Evolutionary conservation across 345 rosid species (phyloP).

Genomic region (Brassica incana): DNA sequence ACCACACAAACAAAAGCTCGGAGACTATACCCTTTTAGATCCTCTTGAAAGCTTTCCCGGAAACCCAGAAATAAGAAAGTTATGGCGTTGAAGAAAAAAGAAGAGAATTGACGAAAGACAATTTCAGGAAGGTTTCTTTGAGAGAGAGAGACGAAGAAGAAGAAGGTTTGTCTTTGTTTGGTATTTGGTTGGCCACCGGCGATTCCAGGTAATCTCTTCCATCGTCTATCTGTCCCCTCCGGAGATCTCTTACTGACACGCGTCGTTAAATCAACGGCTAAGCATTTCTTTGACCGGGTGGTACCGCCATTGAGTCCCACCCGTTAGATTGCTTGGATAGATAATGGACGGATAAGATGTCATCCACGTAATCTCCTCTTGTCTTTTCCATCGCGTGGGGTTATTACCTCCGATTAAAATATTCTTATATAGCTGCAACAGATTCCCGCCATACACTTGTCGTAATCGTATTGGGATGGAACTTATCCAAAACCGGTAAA

Average conservation of each 20-base stretch:
- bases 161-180: conserved; percentile 39
- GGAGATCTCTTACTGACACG: conserved; percentile 37
- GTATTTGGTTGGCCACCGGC: conserved; percentile 68
- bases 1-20: not conserved
- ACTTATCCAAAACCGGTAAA: conserved; percentile 19
- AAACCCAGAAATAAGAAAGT: conserved; percentile 24
- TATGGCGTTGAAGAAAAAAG: conserved; percentile 26
- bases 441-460: conserved; percentile 25
- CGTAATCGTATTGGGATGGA: not conserved
- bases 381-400: conserved; percentile 22
- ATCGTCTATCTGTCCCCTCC: conserved; percentile 46
- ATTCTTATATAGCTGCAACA: conserved; percentile 9
- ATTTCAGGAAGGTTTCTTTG: conserved; percentile 20
- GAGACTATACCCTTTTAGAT: conserved; percentile 9
- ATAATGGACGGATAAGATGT: not conserved
- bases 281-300: conserved; percentile 32
- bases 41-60: conserved; percentile 22
- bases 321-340: conserved; percentile 51
- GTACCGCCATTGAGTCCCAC: conserved; percentile 41
- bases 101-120: conserved; percentile 31
- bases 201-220: conserved; percentile 60
- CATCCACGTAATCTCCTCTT: not conserved
- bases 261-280: conserved; percentile 40
- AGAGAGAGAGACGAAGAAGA: conserved; percentile 21
- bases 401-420: conserved; percentile 23